Evolutionary conservation across 192 early-diverging fungal genomes (phyloP).

Genomic region (Kappamyces sp.): DNA sequence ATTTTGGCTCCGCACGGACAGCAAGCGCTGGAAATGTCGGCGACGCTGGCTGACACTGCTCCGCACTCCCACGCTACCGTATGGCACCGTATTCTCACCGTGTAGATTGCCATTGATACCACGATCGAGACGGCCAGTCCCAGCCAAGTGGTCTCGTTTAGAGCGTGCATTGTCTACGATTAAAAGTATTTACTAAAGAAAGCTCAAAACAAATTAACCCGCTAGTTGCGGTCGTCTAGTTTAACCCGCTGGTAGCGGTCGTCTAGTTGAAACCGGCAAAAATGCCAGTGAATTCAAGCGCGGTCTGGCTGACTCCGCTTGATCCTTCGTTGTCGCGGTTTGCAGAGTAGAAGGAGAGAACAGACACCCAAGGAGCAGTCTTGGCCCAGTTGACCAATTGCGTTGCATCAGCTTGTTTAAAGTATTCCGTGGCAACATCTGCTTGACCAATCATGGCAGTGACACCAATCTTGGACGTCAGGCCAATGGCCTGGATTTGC

Average conservation of each 20-base stretch:
- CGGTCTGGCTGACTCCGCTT: slow-evolving; percentile 6
- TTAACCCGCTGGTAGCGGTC: slow-evolving; percentile 4
- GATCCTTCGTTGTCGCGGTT: slow-evolving; percentile 12
- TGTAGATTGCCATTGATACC: no score
- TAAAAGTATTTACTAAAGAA: not conserved
- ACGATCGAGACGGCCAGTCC: not conserved
- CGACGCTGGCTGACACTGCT: no score
- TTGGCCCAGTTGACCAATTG: slow-evolving; percentile 26
- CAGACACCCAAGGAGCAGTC: slow-evolving; percentile 3
- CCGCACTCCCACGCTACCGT: no score
- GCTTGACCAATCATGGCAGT: slow-evolving; percentile 46
- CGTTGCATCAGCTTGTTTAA: slow-evolving; percentile 29
- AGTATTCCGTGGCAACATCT: slow-evolving; percentile 33
- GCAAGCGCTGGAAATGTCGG: no score
- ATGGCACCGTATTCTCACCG: no score
- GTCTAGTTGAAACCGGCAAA: not conserved
- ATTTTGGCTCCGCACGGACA: no score
- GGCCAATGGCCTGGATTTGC: slow-evolving; percentile 4
- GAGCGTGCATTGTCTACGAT: not conserved
- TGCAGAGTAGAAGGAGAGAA: slow-evolving; percentile 13
- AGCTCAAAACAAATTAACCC: not conserved
- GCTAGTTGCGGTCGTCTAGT: slow-evolving; percentile 4
- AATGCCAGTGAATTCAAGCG: slow-evolving; percentile 6
- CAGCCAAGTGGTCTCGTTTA: not conserved
- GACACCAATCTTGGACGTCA: slow-evolving; percentile 29